Conservation (phyloP, 2,329 filamentous ascomycete species). For the Phaeoacremonium minimum region DNA sequence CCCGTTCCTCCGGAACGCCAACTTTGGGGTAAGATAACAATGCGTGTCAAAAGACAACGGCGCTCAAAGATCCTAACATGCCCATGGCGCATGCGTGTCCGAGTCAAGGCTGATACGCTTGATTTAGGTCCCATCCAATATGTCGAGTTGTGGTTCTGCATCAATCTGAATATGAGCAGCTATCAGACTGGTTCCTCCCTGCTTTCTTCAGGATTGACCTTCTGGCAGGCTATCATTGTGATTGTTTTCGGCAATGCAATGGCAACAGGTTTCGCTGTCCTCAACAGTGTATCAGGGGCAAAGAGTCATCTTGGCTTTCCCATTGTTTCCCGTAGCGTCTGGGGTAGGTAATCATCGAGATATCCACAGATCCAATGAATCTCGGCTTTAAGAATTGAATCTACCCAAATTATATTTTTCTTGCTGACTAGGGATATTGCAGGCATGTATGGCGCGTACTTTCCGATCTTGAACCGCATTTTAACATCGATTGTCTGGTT, state of each 20-base stretch:
- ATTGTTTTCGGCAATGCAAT: conserved; percentile 20
- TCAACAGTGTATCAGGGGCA: conserved; percentile 23
- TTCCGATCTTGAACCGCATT: conserved; percentile 13
- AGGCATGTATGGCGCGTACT: conserved; percentile 14
- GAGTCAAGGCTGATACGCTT: not conserved
- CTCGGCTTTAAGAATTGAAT: not conserved
- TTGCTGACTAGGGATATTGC: not conserved
- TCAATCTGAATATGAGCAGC: conserved; percentile 18
- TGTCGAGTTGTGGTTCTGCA: conserved; percentile 11
- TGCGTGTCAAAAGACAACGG: too few species aligned
- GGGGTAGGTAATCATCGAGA: conserved; percentile 19
- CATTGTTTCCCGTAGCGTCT: conserved; percentile 30
- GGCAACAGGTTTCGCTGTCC: conserved; percentile 17
- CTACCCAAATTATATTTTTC: too few species aligned
- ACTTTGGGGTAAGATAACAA: not conserved
- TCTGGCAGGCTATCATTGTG: conserved; percentile 24
- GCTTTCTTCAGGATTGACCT: conserved; percentile 23
- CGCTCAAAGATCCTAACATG: too few species aligned
- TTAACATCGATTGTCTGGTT: conserved; percentile 16
- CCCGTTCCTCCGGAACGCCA: not conserved
- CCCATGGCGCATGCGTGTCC: too few species aligned
- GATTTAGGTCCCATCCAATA: not conserved
- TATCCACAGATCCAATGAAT: not conserved
- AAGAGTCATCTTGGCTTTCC: conserved; percentile 38
- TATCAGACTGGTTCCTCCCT: conserved; percentile 17